Evolutionary conservation across 2,329 filamentous ascomycete species (phyloP), one percentile per base, ranked within the genome.

Genomic region (Colletotrichum chrysophilum): DNA sequence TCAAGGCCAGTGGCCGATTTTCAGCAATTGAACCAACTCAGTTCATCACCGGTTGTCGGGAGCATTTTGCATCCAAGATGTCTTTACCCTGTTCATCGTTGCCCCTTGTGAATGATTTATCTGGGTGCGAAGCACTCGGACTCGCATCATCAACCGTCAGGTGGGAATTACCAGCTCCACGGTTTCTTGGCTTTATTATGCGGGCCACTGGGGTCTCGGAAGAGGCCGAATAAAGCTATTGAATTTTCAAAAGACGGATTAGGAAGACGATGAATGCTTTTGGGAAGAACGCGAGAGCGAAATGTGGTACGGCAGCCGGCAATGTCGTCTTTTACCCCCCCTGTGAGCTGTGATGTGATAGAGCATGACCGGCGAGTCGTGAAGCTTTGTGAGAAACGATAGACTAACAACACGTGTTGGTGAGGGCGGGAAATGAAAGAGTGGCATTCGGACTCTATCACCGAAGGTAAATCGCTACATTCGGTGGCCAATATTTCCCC

Each of bases 111-210:
- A 52, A 52, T 52, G 43, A 21, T 52, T 48, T 52, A 21, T 21
- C 43, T 52, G 43, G n/a, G 10, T 52, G 43, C 43, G 43, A 21
- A 21, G 43, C 43, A 52, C 43, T 52, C 43, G 43, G 43, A 52
- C 43, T 52, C 43, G 5, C n/a, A 3, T 2, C 10, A 52, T 52
- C 43, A 52, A 4, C n/a, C 4, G 30, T 34, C 58, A 28, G 61
- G 61, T 26, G 61, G 2, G 34, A 28, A 38, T 43, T 8, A 21
- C 43, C 43, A 43, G 38, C 30, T 43, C 69, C 55, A 56, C 28
- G 36, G 8, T 28, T 43, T 9, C 43, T 68, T 58, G 64, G 55
- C 56, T 75, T 67, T 75, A 73, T 72, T 72, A 24, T 67, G 69
- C 70, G 69, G 64, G 69, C 43, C 62, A 12, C 24, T 21, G 67